Evolutionary conservation across 345 rosid genomes (phyloP).

Genomic region (Arabis alpina): DNA sequence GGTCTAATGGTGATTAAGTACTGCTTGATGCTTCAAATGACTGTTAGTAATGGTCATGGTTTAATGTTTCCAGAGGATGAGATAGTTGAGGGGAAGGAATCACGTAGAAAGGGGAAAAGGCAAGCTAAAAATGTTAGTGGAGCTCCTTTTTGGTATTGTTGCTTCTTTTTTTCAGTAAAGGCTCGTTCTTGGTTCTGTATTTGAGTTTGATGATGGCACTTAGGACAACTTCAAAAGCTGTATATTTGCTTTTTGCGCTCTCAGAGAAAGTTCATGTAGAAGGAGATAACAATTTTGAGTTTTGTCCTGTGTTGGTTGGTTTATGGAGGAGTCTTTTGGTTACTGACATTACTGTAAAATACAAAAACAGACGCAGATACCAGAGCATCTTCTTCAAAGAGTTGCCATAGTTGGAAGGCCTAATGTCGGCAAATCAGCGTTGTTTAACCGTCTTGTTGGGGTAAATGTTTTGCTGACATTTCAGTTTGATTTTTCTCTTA

Average conservation of each 20-base stretch:
- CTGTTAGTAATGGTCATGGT: conserved; percentile 6
- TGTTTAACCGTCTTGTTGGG: conserved; percentile 96
- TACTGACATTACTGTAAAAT: conserved; percentile 16
- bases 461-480: conserved; percentile 40
- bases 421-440: conserved; percentile 94
- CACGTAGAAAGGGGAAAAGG: conserved; percentile 59
- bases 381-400: conserved; percentile 81
- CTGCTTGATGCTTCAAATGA: not conserved
- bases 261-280: not conserved
- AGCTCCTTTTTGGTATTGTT: not conserved
- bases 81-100: conserved; percentile 49
- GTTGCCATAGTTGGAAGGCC: conserved; percentile 97
- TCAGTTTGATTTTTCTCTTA: conserved; percentile 6
- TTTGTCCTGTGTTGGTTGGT: conserved; percentile 7
- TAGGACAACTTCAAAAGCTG: not conserved
- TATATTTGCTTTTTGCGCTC: not conserved
- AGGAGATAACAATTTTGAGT: not conserved
- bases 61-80: conserved; percentile 62
- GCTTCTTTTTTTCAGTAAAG: not conserved
- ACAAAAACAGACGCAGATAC: conserved; percentile 62
- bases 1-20: not conserved
- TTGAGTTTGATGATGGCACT: not conserved
- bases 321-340: conserved; percentile 8
- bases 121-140: conserved; percentile 51
- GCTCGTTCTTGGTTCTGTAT: not conserved